These are phyloP conservation scores for Coemansia sp. DNA, from an alignment of 192 early-diverging fungal species.

Conservation along the genomic window DNA sequence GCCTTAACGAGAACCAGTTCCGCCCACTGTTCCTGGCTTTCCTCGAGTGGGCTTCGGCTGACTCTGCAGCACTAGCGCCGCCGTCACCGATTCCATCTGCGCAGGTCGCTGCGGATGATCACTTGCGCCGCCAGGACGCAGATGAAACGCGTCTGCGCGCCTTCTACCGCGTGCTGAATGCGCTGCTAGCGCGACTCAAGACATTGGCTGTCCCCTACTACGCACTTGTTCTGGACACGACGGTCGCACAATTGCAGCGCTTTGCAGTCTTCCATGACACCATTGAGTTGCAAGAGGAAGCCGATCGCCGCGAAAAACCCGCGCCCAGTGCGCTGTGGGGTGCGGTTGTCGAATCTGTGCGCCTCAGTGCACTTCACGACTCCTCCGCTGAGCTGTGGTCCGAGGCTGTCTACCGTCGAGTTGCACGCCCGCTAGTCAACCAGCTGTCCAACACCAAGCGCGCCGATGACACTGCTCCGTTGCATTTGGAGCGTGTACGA, in stretches of 20 bases:
- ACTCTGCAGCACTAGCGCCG: not conserved
- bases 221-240: constrained; percentile 68
- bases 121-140: constrained; percentile 34
- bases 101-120: constrained; percentile 53
- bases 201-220: constrained; percentile 81
- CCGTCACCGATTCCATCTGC: constrained; percentile 8
- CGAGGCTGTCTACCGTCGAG: constrained; percentile 72
- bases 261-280: constrained; percentile 38
- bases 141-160: constrained; percentile 34
- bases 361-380: constrained; percentile 67
- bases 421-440: constrained; percentile 68
- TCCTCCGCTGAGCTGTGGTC: constrained; percentile 64
- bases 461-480: constrained; percentile 9
- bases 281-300: constrained; percentile 50
- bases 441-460: constrained; percentile 67
- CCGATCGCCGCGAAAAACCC: constrained; percentile 30
- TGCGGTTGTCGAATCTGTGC: constrained; percentile 66
- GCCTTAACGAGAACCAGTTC: constrained; percentile 93
- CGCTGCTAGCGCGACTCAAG: constrained; percentile 46
- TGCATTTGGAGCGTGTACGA: constrained; percentile 49
- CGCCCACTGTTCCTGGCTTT: constrained; percentile 88
- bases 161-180: constrained; percentile 44
- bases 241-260: constrained; percentile 58
- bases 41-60: constrained; percentile 54
- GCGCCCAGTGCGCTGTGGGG: constrained; percentile 68